These are phyloP conservation scores for Diaporthe sp. DNA, from an alignment of 2,329 filamentous ascomycete genomes.

Conservation along the genomic window DNA sequence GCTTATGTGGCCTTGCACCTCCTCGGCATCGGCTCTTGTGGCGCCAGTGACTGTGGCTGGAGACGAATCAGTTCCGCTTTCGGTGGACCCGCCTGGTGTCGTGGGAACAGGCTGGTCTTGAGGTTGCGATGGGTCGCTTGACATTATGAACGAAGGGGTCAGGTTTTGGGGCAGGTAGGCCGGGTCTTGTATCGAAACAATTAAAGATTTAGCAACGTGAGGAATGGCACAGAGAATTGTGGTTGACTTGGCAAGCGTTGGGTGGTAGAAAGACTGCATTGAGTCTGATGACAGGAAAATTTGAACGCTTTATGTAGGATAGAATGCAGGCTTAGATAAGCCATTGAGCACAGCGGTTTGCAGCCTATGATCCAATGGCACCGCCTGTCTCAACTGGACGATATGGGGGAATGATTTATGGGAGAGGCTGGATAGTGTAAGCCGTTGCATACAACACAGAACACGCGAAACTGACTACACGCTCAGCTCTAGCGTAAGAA, in stretches of 20 bases:
- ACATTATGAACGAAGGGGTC: background rate
- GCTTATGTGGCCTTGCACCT: background rate
- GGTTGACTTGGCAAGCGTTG: background rate
- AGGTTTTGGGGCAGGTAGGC: background rate
- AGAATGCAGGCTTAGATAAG: background rate
- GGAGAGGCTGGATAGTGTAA: background rate
- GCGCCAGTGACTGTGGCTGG: background rate
- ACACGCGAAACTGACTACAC: background rate
- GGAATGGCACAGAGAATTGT: background rate
- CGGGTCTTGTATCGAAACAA: background rate
- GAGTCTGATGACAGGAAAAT: background rate
- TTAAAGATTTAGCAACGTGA: background rate
- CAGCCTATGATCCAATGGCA: background rate
- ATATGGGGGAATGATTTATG: background rate
- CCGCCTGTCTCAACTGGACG: background rate
- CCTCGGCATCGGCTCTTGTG: background rate
- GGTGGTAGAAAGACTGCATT: background rate
- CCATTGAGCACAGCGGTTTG: background rate
- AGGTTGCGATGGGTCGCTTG: constrained; percentile 2
- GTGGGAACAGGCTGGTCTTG: constrained; percentile 1
- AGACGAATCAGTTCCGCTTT: background rate
- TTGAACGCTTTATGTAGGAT: background rate
- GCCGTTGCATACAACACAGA: background rate
- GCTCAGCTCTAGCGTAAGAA: background rate
- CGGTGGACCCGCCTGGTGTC: background rate